Conservation (phyloP, 2,329 filamentous ascomycete genomes). For the Acarospora socialis region DNA sequence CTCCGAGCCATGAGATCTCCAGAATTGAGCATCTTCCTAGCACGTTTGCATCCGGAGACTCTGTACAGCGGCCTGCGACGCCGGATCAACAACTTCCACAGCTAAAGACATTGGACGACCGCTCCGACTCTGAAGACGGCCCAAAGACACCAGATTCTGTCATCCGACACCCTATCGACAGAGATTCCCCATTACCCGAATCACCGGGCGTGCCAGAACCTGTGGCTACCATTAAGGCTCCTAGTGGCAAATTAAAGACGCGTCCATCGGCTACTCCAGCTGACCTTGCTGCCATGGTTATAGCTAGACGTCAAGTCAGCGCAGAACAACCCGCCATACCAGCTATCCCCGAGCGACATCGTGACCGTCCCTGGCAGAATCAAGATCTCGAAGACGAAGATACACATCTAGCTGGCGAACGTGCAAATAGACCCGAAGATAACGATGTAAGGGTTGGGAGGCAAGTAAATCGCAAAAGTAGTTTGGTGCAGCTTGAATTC, state of each 20-base stretch:
- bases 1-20: conserved; percentile 14
- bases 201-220: conserved; percentile 62
- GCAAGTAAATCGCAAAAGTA: conserved; percentile 47
- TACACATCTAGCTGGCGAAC: no score
- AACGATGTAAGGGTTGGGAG: conserved; percentile 14
- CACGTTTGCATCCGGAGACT: conserved; percentile 24
- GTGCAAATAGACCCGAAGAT: conserved; percentile 26
- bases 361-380: conserved; percentile 39
- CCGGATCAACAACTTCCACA: conserved; percentile 14
- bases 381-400: conserved; percentile 13
- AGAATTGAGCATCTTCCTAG: conserved; percentile 17
- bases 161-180: conserved; percentile 57
- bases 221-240: conserved; percentile 76
- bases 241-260: conserved; percentile 76
- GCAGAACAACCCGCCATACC: conserved; percentile 22
- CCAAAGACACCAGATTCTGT: conserved; percentile 77
- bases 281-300: conserved; percentile 72
- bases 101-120: conserved; percentile 19
- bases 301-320: conserved; percentile 72
- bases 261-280: conserved; percentile 76
- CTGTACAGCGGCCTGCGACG: conserved; percentile 18
- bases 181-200: conserved; percentile 19
- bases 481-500: conserved; percentile 69
- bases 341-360: conserved; percentile 43
- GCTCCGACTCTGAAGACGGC: conserved; percentile 27